These are phyloP conservation scores for Nicotiana paniculata DNA, from an alignment of 257 asterid genomes.

Conservation along the genomic window DNA sequence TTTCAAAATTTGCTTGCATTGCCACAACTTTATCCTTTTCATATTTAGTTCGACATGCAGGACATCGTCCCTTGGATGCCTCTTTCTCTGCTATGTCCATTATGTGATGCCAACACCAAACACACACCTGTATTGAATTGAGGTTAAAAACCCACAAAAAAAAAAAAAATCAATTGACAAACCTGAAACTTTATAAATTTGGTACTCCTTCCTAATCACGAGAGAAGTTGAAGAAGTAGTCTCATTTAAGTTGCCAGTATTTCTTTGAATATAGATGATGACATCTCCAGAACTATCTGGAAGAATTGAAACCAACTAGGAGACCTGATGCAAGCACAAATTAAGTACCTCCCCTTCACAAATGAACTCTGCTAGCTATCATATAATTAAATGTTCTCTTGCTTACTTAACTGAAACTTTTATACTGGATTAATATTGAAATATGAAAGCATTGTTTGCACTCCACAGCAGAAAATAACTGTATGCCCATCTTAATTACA, in stretches of 20 bases:
- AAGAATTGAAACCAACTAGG: background rate
- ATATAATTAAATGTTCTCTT: background rate
- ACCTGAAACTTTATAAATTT: background rate
- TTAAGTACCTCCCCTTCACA: background rate
- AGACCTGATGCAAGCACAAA: background rate
- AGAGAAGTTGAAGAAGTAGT: background rate
- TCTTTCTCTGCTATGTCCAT: constrained; percentile 96
- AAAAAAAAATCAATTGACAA: background rate
- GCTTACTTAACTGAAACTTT: background rate
- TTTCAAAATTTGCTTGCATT: constrained; percentile 68
- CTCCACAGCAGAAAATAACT: background rate
- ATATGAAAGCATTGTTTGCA: background rate
- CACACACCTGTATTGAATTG: constrained; percentile 54
- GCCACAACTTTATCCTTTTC: constrained; percentile 85
- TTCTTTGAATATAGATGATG: background rate
- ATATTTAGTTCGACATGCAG: constrained; percentile 79
- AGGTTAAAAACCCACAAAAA: background rate
- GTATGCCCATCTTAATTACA: background rate
- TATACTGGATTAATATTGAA: background rate
- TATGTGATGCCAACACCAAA: constrained; percentile 98
- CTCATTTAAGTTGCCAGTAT: background rate
- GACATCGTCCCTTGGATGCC: constrained; percentile 82
- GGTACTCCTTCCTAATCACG: background rate
- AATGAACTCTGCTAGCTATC: background rate
- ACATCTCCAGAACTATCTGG: background rate